These are phyloP conservation scores for Colletotrichum sp. DNA, from an alignment of 2,329 filamentous ascomycete genomes.

Conservation along the genomic window DNA sequence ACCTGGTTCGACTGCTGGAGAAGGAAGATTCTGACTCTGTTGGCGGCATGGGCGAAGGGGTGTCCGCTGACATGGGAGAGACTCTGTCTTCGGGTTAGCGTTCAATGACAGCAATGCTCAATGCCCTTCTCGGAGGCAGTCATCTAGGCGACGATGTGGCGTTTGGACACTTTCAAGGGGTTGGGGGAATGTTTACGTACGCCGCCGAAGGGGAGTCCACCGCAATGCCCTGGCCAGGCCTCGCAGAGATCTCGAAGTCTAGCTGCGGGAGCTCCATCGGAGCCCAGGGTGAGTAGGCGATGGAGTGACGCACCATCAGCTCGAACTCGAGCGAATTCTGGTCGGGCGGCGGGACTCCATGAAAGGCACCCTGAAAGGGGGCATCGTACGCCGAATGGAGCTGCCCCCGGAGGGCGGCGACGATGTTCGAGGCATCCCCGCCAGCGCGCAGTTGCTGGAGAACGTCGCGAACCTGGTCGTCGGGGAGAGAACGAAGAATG, in stretches of 20 bases:
- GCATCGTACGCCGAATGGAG: not conserved
- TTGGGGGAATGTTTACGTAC: not conserved
- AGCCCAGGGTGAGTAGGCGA: conserved; percentile 5
- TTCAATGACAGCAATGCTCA: not conserved
- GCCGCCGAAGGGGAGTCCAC: not conserved
- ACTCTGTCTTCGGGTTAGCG: not conserved
- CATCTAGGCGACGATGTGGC: not conserved
- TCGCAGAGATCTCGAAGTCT: not conserved
- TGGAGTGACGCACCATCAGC: conserved; percentile 5
- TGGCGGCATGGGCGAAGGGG: not conserved
- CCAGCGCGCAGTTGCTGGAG: not conserved
- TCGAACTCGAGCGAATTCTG: conserved; percentile 10
- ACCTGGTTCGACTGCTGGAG: not conserved
- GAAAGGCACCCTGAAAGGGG: not conserved
- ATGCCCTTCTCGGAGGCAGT: not conserved
- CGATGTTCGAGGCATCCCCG: not conserved
- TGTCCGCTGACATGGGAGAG: not conserved
- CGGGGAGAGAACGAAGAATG: not conserved
- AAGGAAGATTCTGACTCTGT: not conserved
- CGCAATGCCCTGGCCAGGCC: not conserved
- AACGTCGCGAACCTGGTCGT: not conserved
- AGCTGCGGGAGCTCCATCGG: not conserved
- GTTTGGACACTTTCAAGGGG: not conserved
- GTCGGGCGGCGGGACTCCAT: not conserved
- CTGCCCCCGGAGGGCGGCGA: not conserved